Base-by-base conservation (phyloP, 2,329 filamentous ascomycete genomes). In the Phialophora tarda region DNA sequence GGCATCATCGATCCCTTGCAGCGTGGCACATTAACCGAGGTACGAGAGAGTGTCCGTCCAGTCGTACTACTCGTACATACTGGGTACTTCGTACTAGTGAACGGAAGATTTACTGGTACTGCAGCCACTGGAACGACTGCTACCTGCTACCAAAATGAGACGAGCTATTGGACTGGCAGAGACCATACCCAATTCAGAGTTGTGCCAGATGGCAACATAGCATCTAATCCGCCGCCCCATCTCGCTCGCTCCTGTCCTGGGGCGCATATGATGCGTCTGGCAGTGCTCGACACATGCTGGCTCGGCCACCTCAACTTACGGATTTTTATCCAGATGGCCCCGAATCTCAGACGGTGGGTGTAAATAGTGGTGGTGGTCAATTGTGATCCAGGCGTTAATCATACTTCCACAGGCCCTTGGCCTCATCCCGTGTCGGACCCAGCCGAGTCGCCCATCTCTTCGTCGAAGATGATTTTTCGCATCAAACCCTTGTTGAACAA, bases 401-500 rank as follows among this genome's bases (percentile, higher is more conserved):
- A 44, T 23, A 23, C 23, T 5, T 14, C 48, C 21, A 24, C 14
- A 23, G 10, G 48, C 48, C 4, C 10, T 14, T 26, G 5, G 48
- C 24, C 10, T 51, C 53, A 73, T 11, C 68, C 68, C 26, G 68
- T 71, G 38, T 71, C 70, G 6, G 71, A 72, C 14, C 57, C 70
- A 3, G 64, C 64, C 12, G 65, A 62, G 55, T 65, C 66, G n/a
- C 54, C 63, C 63, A 68, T 66, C 17, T 78, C 78, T 73, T 91
- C 90, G 59, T 91, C 89, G 65, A 96, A 88, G 12, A 99, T 91
- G 67, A 97, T 91, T 71, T 88, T 87, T 69, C 93, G 85, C 79
- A 98, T 84, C 51, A 98, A 91, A 66, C 87, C 89, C 79, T 94
- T 95, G 74, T 98, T 94, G 74, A 99, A 99, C 24, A 99, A 81